A percentile compares a stretch with the other conserved stretches of the same genome.
phyloP scores from a whole-genome alignment of 305 asterid genomes.

The Fraxinus angustifolia region DNA sequence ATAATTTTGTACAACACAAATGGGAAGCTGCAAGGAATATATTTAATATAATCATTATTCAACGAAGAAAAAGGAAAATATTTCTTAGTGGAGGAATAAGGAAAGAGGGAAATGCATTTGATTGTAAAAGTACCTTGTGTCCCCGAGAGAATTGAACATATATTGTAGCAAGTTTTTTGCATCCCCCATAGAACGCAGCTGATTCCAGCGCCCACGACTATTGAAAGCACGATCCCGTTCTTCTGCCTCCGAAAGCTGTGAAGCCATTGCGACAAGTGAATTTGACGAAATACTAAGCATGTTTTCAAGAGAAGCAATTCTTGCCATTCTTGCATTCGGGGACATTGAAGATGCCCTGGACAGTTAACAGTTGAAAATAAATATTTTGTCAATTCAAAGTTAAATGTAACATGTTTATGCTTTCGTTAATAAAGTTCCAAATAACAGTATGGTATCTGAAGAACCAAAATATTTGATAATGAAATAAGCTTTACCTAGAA shows the following conservation, averaged over 20 bases:
- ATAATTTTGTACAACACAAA: neutral
- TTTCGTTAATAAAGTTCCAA: neutral
- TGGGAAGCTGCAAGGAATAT: neutral
- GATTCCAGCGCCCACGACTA: slow-evolving; percentile 93
- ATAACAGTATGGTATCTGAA: neutral
- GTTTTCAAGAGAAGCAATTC: slow-evolving; percentile 93
- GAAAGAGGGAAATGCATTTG: neutral
- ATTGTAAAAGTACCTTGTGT: slow-evolving; percentile 53
- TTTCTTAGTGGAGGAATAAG: neutral
- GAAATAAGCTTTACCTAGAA: slow-evolving; percentile 50
- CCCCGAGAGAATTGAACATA: slow-evolving; percentile 83
- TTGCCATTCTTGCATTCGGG: slow-evolving; percentile 83
- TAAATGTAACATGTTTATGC: neutral
- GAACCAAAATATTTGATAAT: neutral
- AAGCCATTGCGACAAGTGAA: slow-evolving; percentile 97
- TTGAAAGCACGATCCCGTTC: slow-evolving; percentile 83
- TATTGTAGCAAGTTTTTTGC: slow-evolving; percentile 83
- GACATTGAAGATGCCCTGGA: slow-evolving; percentile 91
- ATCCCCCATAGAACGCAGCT: slow-evolving; percentile 96
- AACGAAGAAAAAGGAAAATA: neutral
- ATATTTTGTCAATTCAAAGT: neutral
- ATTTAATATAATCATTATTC: neutral
- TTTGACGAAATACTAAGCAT: slow-evolving; percentile 91
- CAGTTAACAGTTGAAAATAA: slow-evolving; percentile 12
- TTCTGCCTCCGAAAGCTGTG: slow-evolving; percentile 99